Percentiles rank a stretch among this genome's conserved stretches.
These are phyloP conservation scores for Brassica nigra DNA, from an alignment of 345 rosid genomes.

Conservation along the genomic window DNA sequence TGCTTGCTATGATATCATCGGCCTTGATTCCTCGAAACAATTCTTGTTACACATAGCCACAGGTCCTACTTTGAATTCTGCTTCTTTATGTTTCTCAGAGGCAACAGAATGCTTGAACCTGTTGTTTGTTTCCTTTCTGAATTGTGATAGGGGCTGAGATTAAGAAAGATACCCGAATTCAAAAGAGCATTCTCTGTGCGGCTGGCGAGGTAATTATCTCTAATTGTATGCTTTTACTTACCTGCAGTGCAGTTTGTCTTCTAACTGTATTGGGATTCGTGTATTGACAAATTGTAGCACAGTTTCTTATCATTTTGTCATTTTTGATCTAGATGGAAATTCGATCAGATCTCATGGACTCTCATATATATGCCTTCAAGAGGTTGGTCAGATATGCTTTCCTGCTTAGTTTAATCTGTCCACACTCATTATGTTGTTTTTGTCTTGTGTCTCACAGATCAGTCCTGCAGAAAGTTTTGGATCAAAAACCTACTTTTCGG, in stretches of 20 bases:
- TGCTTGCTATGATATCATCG: constrained; percentile 70
- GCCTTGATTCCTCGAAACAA: constrained; percentile 74
- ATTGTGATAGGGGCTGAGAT: constrained; percentile 64
- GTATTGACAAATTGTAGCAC: not conserved
- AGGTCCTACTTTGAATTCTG: constrained; percentile 48
- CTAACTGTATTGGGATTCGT: not conserved
- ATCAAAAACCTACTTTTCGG: constrained; percentile 66
- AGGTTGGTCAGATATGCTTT: constrained; percentile 52
- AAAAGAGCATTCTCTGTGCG: constrained; percentile 73
- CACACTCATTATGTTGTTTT: constrained; percentile 23
- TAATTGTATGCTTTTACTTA: not conserved
- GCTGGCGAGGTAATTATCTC: constrained; percentile 72
- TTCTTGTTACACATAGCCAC: constrained; percentile 80
- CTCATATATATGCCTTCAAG: constrained; percentile 95
- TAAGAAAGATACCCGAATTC: constrained; percentile 77
- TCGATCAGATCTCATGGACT: constrained; percentile 93
- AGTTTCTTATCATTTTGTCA: constrained; percentile 23
- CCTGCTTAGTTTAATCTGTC: constrained; percentile 13
- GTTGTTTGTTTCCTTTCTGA: constrained; percentile 17
- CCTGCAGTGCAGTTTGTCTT: constrained; percentile 13
- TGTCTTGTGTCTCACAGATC: constrained; percentile 51
- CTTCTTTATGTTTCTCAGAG: constrained; percentile 12
- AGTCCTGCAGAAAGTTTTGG: constrained; percentile 73
- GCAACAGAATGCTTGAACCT: constrained; percentile 24
- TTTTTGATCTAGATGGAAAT: constrained; percentile 75